Evolutionary conservation across 2,329 filamentous ascomycete species (phyloP), one percentile per base, ranked within the genome.

Genomic region (Bretziella fagacearum): DNA sequence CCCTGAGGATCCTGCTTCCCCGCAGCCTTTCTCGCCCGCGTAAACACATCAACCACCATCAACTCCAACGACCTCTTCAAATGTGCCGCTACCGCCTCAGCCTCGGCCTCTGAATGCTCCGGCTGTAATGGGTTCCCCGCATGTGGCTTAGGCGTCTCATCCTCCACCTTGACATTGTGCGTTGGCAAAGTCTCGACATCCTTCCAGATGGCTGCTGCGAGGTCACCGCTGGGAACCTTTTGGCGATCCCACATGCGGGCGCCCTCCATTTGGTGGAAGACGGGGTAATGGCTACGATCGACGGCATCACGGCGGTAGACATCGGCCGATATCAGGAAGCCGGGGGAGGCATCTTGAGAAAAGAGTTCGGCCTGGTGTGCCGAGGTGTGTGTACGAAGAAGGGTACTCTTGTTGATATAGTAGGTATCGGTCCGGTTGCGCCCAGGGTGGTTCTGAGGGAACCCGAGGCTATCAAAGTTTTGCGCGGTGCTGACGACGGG

Each of bases 251-350:
- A 98, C 46, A 86, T 80, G 55, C 81, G 73, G 6, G 89, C 89
- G 10, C 86, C 89, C 62, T 98, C 91, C 87, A 96, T 96, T 65
- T 98, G 91, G 64, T 98, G 91, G 63, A 98, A 98, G 50, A 93
- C 77, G 0, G 91, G 91, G 63, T 96, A 96, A 64, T 98, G 91
- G 55, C 81, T 91, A 48, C 84, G 77, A 63, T 98, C 91, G 57
- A 98, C 81, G 48, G 89, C 87, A 72, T 98, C 91, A 53, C 91
- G 74, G 36, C 91, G 77, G 62, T 96, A 98, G 15, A 98, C 91
- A 60, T 98, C 91, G 20, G 89, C 91, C 50, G 81, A 82, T 59
- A 98, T 83, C 27, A 93, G 81, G 60, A 86, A 98, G 2, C 89
- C 91, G 30, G 78, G 72, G 55, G 73, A 81, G 47, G 73, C 64